phyloP scores from a whole-genome alignment of 768 basidiomycete genomes.

The Amanita exitialis region DNA sequence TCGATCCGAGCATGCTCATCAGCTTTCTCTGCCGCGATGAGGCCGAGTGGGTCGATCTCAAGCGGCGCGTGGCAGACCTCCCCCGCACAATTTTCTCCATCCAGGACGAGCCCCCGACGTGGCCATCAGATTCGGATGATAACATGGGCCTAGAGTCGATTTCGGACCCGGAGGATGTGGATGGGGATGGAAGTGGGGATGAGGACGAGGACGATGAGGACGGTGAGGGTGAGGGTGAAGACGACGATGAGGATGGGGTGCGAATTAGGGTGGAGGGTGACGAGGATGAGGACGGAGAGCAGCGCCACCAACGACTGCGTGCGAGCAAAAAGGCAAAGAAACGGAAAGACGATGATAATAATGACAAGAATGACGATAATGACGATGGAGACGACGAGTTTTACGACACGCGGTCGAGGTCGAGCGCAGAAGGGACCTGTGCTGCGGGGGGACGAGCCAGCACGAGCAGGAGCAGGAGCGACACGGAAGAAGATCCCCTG shows the following conservation, averaged over 20 bases:
- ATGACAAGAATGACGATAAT: conserved; percentile 9
- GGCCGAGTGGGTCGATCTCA: conserved; percentile 79
- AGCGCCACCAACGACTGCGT: conserved; percentile 7
- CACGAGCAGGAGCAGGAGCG: conserved; percentile 21
- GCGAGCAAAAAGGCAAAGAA: conserved; percentile 10
- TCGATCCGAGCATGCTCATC: conserved; percentile 96
- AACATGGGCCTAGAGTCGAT: conserved; percentile 75
- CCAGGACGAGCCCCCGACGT: conserved; percentile 80
- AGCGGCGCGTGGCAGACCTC: conserved; percentile 55
- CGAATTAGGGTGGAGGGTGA: conserved; percentile 19
- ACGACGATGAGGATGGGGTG: conserved; percentile 12
- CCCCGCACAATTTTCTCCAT: conserved; percentile 76
- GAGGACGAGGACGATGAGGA: conserved; percentile 11
- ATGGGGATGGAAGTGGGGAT: conserved; percentile 29
- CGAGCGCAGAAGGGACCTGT: conserved; percentile 7
- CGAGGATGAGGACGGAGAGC: conserved; percentile 10
- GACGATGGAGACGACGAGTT: conserved; percentile 36
- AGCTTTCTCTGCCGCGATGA: conserved; percentile 84
- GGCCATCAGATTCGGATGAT: conserved; percentile 70
- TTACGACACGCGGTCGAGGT: conserved; percentile 41
- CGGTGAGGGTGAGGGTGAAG: conserved; percentile 16
- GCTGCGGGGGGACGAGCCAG: conserved; percentile 2
- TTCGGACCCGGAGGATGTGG: conserved; percentile 63
- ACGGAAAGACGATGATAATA: conserved; percentile 16
- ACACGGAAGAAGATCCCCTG: conserved; percentile 65